Base-by-base conservation (phyloP, 495 filamentous ascomycete species). In the Tuber magnatum region DNA sequence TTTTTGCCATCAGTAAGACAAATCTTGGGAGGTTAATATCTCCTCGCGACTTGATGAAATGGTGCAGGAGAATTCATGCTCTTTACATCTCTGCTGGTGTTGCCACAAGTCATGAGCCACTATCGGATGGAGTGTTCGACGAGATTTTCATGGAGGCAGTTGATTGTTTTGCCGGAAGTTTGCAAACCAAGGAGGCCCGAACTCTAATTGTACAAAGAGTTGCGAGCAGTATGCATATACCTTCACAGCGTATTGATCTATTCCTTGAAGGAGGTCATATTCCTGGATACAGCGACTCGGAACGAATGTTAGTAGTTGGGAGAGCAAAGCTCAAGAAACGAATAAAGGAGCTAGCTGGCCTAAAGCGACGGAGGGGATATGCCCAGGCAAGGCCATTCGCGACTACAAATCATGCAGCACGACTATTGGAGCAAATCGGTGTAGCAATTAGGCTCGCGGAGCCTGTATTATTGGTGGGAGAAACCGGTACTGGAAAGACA, bases 401-500 rank as follows among this genome's bases (percentile, higher is more conserved):
- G 28, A 90, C 87, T 24, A 94, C 91, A n/a, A 87, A 85, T 38
- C 91, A 93, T 81, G 91, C 91, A 0, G 87, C 88, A 71, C 85
- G 90, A 73, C 83, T 92, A 16, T 85, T 98, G 76, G 95, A 99
- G 81, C 92, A 94, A 82, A 91, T 97, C 75, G 90, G 91, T 8
- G 90, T 91, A 42, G 90, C 94, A 1, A 88, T 97, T 22, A 89
- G 91, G 74, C 89, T 94, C 83, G 88, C 89, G 6, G 96, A 99
- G 81, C 95, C 96, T 3, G 88, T 97, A 14, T 84, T 99, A 41
- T 89, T 99, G 71, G 95, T 99, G 51, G 96, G 96, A 77, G 96
- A 99, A 85, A 99, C 96, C 4, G 96, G 96, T 84, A 97, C 95
- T 71, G 96, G 96, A 80, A 99, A 99, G 84, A 99, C 96, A 3